A percentile compares a stretch with the other conserved stretches of the same genome.
Conservation (phyloP, 768 basidiomycete genomes). For the Pulveroboletus sp. region DNA sequence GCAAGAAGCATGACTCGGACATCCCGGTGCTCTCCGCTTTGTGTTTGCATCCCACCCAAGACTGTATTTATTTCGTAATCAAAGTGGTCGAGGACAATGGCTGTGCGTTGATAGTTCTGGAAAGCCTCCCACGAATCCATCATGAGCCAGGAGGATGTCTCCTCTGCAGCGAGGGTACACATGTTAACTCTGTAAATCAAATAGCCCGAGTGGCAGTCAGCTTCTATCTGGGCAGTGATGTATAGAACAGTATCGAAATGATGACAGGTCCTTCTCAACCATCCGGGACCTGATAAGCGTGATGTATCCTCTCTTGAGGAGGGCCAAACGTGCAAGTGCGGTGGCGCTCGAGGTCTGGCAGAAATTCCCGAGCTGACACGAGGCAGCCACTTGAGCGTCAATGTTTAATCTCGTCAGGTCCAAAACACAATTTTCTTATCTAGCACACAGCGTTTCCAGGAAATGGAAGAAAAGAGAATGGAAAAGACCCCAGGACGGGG, state of each 20-base stretch:
- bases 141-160: slow-evolving; percentile 93
- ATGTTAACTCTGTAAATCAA: slow-evolving; percentile 62
- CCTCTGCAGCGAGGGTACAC: slow-evolving; percentile 85
- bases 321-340: slow-evolving; percentile 1
- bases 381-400: slow-evolving; percentile 14
- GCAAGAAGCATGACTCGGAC: slow-evolving; percentile 92
- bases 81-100: slow-evolving; percentile 96
- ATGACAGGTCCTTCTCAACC: slow-evolving; percentile 5
- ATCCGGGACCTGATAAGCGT: slow-evolving; percentile 6
- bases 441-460: not conserved
- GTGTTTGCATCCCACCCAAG: slow-evolving; percentile 70
- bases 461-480: not conserved
- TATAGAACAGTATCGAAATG: not conserved
- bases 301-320: slow-evolving; percentile 8
- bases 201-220: slow-evolving; percentile 18
- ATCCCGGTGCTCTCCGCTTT: slow-evolving; percentile 68
- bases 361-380: slow-evolving; percentile 8
- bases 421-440: slow-evolving; percentile 5
- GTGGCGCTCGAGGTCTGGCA: slow-evolving; percentile 1
- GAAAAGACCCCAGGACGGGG: not conserved
- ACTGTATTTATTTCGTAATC: slow-evolving; percentile 89
- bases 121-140: slow-evolving; percentile 98
- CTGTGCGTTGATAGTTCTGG: slow-evolving; percentile 92
- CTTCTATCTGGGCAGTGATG: slow-evolving; percentile 8
- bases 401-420: slow-evolving; percentile 7